phyloP scores from a whole-genome alignment of 441 rosid genomes.

The Kokia cookei region DNA sequence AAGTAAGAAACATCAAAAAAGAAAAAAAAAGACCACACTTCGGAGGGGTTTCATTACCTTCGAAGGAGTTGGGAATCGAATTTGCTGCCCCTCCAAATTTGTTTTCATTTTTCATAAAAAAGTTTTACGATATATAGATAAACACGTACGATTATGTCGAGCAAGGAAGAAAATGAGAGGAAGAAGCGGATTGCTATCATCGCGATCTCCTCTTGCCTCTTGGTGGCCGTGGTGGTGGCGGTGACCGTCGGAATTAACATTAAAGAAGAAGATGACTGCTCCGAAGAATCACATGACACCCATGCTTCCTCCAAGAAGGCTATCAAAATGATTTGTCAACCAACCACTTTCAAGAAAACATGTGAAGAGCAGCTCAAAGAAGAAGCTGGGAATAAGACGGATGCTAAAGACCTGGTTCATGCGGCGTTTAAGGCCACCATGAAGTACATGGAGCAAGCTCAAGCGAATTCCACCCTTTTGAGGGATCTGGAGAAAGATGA shows the following conservation, averaged over 20 bases:
- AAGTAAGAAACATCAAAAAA: neutral
- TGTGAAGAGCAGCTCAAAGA: conserved; percentile 43
- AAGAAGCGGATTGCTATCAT: conserved; percentile 38
- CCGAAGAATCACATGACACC: neutral
- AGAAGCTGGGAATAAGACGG: conserved; percentile 34
- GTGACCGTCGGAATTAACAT: conserved; percentile 38
- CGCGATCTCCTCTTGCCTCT: conserved; percentile 40
- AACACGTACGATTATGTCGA: neutral
- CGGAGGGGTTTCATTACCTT: neutral
- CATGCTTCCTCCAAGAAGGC: conserved; percentile 48
- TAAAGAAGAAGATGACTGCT: neutral
- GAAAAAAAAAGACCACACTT: neutral
- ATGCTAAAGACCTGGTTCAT: conserved; percentile 54
- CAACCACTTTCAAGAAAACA: conserved; percentile 45
- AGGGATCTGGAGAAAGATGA: conserved; percentile 50
- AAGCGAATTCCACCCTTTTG: conserved; percentile 35
- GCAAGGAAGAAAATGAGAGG: conserved; percentile 15
- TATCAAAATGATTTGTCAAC: conserved; percentile 55
- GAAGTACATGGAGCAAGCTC: conserved; percentile 32
- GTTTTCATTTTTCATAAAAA: neutral
- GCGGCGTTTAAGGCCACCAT: conserved; percentile 45
- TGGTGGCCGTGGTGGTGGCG: conserved; percentile 49
- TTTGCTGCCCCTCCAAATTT: conserved; percentile 19
- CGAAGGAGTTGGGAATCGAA: neutral
- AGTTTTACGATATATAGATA: neutral